These are phyloP conservation scores for Taiwanofungus camphoratus DNA, from an alignment of 1,284 basidiomycete genomes.

Conservation along the genomic window DNA sequence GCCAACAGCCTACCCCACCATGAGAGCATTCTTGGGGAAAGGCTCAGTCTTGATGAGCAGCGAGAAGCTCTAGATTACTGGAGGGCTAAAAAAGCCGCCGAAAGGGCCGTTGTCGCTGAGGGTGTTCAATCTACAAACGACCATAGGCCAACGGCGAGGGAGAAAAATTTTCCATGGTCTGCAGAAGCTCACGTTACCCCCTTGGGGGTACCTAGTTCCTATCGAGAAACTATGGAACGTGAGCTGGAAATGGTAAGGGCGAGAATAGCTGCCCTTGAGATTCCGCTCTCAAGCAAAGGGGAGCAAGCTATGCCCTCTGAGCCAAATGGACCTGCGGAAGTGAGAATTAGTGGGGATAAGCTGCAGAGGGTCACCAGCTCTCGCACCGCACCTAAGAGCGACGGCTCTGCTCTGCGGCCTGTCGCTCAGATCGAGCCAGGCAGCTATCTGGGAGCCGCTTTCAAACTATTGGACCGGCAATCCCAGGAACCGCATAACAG, in stretches of 20 bases:
- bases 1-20: neutral
- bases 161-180: neutral
- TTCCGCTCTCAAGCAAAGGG: neutral
- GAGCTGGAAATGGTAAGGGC: too few species aligned
- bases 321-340: neutral
- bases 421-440: conserved; percentile 11
- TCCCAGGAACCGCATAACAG: too few species aligned
- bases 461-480: too few species aligned
- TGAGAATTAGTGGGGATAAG: too few species aligned
- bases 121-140: too few species aligned
- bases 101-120: neutral
- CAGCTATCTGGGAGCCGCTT: conserved; percentile 11
- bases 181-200: neutral
- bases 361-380: too few species aligned
- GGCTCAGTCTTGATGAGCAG: conserved; percentile 3
- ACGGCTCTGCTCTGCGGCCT: conserved; percentile 3
- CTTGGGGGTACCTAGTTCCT: neutral
- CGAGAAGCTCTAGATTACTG: conserved; percentile 6
- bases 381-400: neutral
- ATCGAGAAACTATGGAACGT: neutral
- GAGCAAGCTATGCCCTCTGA: neutral
- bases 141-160: too few species aligned
- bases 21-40: neutral
- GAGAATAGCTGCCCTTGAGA: too few species aligned
- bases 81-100: neutral